These are phyloP conservation scores for Fusarium nurragi DNA, from an alignment of 2,329 filamentous ascomycete genomes.

Conservation along the genomic window DNA sequence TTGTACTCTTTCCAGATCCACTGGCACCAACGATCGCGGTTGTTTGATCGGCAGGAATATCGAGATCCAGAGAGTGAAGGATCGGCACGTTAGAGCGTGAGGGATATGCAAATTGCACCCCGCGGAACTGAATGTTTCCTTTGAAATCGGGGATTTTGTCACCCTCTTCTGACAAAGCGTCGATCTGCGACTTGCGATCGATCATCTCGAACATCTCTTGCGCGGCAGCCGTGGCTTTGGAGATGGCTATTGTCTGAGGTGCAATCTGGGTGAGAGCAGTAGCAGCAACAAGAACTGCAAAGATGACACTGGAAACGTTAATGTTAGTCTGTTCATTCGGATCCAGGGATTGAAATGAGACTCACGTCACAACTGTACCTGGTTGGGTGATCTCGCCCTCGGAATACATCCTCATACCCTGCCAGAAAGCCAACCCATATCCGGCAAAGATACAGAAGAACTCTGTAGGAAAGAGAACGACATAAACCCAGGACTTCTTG, in stretches of 20 bases:
- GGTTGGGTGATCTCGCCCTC: slow-evolving; percentile 56
- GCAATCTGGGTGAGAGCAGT: slow-evolving; percentile 58
- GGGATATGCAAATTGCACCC: slow-evolving; percentile 66
- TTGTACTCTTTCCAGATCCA: slow-evolving; percentile 67
- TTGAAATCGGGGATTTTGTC: slow-evolving; percentile 41
- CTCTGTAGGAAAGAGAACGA: slow-evolving; percentile 56
- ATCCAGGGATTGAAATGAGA: background rate
- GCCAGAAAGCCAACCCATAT: slow-evolving; percentile 62
- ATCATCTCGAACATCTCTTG: slow-evolving; percentile 59
- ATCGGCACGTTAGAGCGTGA: slow-evolving; percentile 62
- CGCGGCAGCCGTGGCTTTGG: slow-evolving; percentile 58
- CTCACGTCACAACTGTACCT: slow-evolving; percentile 59
- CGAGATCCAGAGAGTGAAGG: slow-evolving; percentile 54
- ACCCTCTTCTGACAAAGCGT: slow-evolving; percentile 55
- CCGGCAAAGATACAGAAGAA: slow-evolving; percentile 60
- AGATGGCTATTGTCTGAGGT: slow-evolving; percentile 57
- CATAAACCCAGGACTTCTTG: slow-evolving; percentile 57
- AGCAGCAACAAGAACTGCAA: slow-evolving; percentile 58
- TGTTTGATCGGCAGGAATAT: slow-evolving; percentile 56
- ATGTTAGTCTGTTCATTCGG: background rate
- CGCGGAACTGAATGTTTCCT: slow-evolving; percentile 59
- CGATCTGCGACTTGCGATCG: slow-evolving; percentile 55
- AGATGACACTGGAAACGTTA: slow-evolving; percentile 52
- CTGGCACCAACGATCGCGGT: slow-evolving; percentile 67
- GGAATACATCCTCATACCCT: slow-evolving; percentile 58